Conservation (phyloP, 495 filamentous ascomycete species). For the Penicillium manginii region DNA sequence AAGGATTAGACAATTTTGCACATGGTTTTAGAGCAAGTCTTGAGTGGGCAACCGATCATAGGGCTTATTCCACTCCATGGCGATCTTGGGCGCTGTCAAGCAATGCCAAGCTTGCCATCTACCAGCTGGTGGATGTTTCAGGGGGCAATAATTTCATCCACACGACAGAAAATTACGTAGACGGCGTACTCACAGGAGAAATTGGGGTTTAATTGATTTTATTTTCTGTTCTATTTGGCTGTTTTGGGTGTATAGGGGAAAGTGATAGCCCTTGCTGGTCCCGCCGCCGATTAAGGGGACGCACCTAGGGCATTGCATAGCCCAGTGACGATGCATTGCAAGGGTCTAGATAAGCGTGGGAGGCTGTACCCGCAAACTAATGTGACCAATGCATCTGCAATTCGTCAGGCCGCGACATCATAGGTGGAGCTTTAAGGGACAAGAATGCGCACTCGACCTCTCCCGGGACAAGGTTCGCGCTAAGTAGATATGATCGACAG, state of each 20-base stretch:
- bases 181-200: slow-evolving; percentile 3
- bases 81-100: slow-evolving; percentile 11
- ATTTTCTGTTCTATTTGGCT: neutral
- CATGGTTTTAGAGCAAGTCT: neutral
- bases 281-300: neutral
- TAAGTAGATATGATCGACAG: slow-evolving; percentile 31
- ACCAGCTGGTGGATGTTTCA: slow-evolving; percentile 10
- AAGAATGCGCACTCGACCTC: slow-evolving; percentile 20
- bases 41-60: slow-evolving; percentile 4
- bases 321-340: slow-evolving; percentile 18
- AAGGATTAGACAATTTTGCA: slow-evolving; percentile 2
- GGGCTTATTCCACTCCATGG: neutral
- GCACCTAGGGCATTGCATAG: slow-evolving; percentile 3
- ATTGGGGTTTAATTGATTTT: slow-evolving; percentile 6
- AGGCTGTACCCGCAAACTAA: slow-evolving; percentile 15
- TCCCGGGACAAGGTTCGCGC: slow-evolving; percentile 24
- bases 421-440: slow-evolving; percentile 20
- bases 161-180: slow-evolving; percentile 19
- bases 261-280: slow-evolving; percentile 17
- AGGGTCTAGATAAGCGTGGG: slow-evolving; percentile 12
- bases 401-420: slow-evolving; percentile 17
- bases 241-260: slow-evolving; percentile 18
- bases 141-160: neutral
- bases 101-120: slow-evolving; percentile 22
- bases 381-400: slow-evolving; percentile 18